Percentiles rank a stretch among this genome's conserved stretches.
Evolutionary conservation across 2,329 filamentous ascomycete species (phyloP).

Genomic region (Aspergillus novoparasiticus): DNA sequence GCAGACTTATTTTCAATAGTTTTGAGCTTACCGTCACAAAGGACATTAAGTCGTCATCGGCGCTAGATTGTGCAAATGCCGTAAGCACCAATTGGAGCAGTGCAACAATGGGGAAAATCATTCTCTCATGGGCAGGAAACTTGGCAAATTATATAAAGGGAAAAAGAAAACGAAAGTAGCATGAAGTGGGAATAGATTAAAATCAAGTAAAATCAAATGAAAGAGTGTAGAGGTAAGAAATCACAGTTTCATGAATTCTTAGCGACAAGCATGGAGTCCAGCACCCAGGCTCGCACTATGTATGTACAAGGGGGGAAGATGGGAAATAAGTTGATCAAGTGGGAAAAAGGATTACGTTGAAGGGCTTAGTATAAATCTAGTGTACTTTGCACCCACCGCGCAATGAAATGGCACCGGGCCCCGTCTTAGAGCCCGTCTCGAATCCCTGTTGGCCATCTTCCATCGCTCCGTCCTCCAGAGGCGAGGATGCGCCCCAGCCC

Average conservation of each 20-base stretch:
- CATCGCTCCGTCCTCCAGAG: not conserved
- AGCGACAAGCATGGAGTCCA: not conserved
- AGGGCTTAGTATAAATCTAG: not conserved
- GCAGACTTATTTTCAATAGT: not conserved
- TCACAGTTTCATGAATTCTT: not conserved
- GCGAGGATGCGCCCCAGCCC: not conserved
- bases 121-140: not conserved
- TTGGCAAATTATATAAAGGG: not conserved
- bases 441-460: not conserved
- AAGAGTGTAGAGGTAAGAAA: not conserved
- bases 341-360: not conserved
- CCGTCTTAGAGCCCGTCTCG: not conserved
- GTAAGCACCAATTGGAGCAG: not conserved
- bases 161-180: not conserved
- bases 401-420: not conserved
- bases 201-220: not conserved
- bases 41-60: slow-evolving; percentile 16
- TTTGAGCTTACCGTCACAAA: slow-evolving; percentile 23
- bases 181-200: not conserved
- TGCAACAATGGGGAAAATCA: not conserved
- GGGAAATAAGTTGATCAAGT: not conserved
- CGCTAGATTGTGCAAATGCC: not conserved
- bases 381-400: not conserved
- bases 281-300: not conserved
- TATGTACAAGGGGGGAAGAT: not conserved